Evolutionary conservation across 2,329 filamentous ascomycete genomes (phyloP).

Genomic region (Lasiodiplodia theobromae): DNA sequence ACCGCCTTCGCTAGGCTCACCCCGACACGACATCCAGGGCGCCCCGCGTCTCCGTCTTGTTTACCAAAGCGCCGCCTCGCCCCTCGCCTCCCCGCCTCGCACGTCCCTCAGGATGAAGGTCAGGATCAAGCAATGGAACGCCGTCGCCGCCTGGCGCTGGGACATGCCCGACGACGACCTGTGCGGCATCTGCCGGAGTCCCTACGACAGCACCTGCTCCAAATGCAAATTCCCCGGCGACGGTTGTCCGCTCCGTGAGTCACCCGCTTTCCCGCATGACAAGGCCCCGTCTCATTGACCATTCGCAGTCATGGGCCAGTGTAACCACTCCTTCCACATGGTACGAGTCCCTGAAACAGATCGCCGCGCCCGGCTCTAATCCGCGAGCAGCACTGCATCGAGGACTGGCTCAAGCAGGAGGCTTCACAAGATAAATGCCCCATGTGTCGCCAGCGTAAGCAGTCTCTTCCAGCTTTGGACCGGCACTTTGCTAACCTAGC

Average conservation of each 20-base stretch:
- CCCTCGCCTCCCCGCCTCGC: slow-evolving; percentile 25
- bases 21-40: not conserved
- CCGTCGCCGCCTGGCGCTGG: slow-evolving; percentile 97
- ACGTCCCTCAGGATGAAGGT: slow-evolving; percentile 77
- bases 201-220: slow-evolving; percentile 97
- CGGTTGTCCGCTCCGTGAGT: slow-evolving; percentile 87
- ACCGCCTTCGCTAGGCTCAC: slow-evolving; percentile 13
- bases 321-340: slow-evolving; percentile 98
- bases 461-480: not conserved
- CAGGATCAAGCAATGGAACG: slow-evolving; percentile 90
- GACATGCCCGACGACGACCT: slow-evolving; percentile 97
- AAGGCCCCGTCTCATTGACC: not conserved
- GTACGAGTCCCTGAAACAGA: slow-evolving; percentile 53
- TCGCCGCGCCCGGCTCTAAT: slow-evolving; percentile 12
- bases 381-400: slow-evolving; percentile 80
- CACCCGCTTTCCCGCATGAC: slow-evolving; percentile 22
- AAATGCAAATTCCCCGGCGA: slow-evolving; percentile 98
- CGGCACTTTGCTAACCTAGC: slow-evolving; percentile 31
- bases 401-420: slow-evolving; percentile 95
- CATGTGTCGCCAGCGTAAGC: slow-evolving; percentile 93
- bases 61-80: slow-evolving; percentile 31
- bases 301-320: slow-evolving; percentile 84
- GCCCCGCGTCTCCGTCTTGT: not conserved
- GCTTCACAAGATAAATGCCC: slow-evolving; percentile 92
- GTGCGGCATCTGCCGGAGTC: slow-evolving; percentile 96